phyloP scores from a whole-genome alignment of 148 eudicot genomes.

The Heliosperma pusillum region DNA sequence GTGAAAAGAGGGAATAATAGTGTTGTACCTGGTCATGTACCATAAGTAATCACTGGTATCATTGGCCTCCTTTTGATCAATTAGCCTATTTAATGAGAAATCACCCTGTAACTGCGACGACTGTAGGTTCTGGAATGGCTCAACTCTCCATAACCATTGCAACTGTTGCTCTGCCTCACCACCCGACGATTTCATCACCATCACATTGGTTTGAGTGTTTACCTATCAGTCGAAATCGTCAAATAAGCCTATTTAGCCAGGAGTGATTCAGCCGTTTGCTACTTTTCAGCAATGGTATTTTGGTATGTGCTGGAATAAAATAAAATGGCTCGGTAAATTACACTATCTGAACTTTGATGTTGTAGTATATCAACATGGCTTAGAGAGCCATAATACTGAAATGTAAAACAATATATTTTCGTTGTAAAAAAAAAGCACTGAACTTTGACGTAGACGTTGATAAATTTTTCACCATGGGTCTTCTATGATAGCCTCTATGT shows the following conservation, averaged over 20 bases:
- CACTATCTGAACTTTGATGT: too few relatives aligned
- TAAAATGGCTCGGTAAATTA: too few relatives aligned
- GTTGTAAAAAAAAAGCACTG: too few relatives aligned
- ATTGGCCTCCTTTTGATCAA: slow-evolving; percentile 26
- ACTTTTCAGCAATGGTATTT: too few relatives aligned
- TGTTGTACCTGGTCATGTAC: slow-evolving; percentile 38
- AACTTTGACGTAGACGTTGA: too few relatives aligned
- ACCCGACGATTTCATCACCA: slow-evolving; percentile 16
- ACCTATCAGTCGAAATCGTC: slow-evolving; percentile 12
- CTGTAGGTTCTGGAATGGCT: slow-evolving; percentile 17
- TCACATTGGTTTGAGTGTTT: slow-evolving; percentile 23
- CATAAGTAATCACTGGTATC: slow-evolving; percentile 38
- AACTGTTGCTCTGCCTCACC: slow-evolving; percentile 13
- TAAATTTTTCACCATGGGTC: too few relatives aligned
- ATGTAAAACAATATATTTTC: too few relatives aligned
- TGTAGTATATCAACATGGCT: too few relatives aligned
- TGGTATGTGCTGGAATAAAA: too few relatives aligned
- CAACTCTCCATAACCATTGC: slow-evolving; percentile 31
- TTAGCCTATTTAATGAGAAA: slow-evolving; percentile 10
- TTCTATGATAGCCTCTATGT: too few relatives aligned
- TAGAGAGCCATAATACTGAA: too few relatives aligned
- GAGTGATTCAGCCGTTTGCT: too few relatives aligned
- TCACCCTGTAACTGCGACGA: slow-evolving; percentile 1
- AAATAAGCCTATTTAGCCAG: not conserved
- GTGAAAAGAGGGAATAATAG: not conserved